These are phyloP conservation scores for Acanthamoeba rhysodes DNA, from an alignment of 208 protist species.

Conservation along the genomic window DNA sequence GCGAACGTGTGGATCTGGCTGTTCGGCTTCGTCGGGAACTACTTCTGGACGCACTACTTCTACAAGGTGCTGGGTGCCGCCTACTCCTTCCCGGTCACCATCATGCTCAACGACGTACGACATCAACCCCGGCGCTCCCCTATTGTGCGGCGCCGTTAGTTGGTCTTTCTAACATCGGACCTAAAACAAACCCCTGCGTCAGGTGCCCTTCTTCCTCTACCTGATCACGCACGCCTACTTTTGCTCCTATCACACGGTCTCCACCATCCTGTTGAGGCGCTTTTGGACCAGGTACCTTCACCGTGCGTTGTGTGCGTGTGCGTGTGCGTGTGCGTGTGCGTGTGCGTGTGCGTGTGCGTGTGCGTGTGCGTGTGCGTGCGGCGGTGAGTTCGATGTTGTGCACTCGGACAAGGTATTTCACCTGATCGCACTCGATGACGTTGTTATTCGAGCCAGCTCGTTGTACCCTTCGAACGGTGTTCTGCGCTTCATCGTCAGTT, in stretches of 20 bases:
- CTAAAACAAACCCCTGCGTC: background rate
- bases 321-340: background rate
- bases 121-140: background rate
- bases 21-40: slow-evolving; percentile 88
- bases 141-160: too few relatives aligned
- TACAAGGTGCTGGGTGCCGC: slow-evolving; percentile 84
- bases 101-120: slow-evolving; percentile 81
- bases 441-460: slow-evolving; percentile 6
- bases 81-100: slow-evolving; percentile 84
- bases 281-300: slow-evolving; percentile 78
- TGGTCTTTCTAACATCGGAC: background rate
- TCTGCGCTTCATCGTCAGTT: slow-evolving; percentile 67
- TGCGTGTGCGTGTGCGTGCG: background rate
- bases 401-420: background rate
- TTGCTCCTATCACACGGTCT: slow-evolving; percentile 85
- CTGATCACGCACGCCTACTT: slow-evolving; percentile 89
- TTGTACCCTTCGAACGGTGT: slow-evolving; percentile 28
- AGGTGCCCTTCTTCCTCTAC: slow-evolving; percentile 85
- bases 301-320: background rate
- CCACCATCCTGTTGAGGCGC: slow-evolving; percentile 83
- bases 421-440: background rate
- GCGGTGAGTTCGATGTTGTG: background rate
- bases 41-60: slow-evolving; percentile 90
- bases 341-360: background rate
- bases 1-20: slow-evolving; percentile 86